These are phyloP conservation scores for Xylaria sp. DNA, from an alignment of 2,329 filamentous ascomycete genomes.

Conservation along the genomic window DNA sequence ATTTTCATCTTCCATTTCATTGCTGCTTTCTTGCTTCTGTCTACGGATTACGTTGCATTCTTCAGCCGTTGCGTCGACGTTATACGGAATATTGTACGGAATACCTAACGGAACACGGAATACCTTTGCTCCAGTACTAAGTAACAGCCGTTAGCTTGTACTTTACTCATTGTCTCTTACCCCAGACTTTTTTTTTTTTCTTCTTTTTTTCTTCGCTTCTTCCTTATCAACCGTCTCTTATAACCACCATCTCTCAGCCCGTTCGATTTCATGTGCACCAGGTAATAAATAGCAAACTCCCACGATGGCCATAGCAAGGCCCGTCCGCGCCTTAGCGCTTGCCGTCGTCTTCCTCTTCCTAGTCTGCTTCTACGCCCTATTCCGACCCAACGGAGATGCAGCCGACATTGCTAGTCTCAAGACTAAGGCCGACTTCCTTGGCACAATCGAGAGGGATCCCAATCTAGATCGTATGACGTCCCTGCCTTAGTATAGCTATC, in stretches of 20 bases:
- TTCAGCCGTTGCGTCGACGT: background rate
- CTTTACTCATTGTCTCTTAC: background rate
- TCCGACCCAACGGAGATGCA: slow-evolving; percentile 45
- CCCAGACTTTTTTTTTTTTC: background rate
- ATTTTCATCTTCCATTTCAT: background rate
- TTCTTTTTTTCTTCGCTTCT: slow-evolving; percentile 1
- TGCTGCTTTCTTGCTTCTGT: background rate
- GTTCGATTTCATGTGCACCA: slow-evolving; percentile 26
- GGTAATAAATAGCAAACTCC: slow-evolving; percentile 18
- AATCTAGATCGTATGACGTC: slow-evolving; percentile 70
- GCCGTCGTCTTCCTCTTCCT: slow-evolving; percentile 67
- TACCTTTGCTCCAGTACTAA: too few species aligned
- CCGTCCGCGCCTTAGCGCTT: slow-evolving; percentile 72
- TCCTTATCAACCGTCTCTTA: background rate
- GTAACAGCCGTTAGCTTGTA: background rate
- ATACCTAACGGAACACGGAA: too few species aligned
- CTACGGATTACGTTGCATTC: background rate
- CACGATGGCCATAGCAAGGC: slow-evolving; percentile 78
- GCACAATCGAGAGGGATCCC: slow-evolving; percentile 63
- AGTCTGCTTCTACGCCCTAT: slow-evolving; percentile 73
- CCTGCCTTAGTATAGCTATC: background rate
- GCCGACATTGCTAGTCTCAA: slow-evolving; percentile 31
- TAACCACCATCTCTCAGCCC: slow-evolving; percentile 1
- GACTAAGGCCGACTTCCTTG: slow-evolving; percentile 37
- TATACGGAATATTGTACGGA: too few species aligned